phyloP scores from a whole-genome alignment of 2,329 filamentous ascomycete species.

The Verticillium nonalfalfae region DNA sequence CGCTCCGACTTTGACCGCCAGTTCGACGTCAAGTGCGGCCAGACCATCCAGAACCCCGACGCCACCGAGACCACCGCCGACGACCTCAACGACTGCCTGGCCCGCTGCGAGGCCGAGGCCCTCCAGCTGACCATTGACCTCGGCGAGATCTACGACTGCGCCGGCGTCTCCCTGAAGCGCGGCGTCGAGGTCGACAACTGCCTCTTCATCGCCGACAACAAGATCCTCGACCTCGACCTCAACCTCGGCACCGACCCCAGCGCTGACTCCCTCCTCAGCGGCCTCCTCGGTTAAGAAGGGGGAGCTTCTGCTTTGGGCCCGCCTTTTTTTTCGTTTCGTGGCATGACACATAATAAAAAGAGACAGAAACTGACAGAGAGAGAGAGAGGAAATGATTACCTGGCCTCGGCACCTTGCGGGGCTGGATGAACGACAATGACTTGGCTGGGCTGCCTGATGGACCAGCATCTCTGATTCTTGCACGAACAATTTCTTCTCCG shows the following conservation, averaged over 20 bases:
- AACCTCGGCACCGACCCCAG: background rate
- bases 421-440: background rate
- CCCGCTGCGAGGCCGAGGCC: conserved; percentile 2
- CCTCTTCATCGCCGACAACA: conserved; percentile 1
- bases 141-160: conserved; percentile 1
- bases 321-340: background rate
- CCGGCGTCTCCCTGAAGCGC: background rate
- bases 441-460: background rate
- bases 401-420: background rate
- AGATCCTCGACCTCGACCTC: conserved; percentile 1
- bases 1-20: background rate
- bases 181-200: conserved; percentile 2
- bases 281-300: background rate
- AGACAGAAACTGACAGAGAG: too few relatives aligned
- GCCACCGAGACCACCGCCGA: background rate
- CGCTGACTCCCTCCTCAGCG: background rate
- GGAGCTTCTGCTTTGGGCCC: background rate
- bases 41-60: background rate
- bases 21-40: conserved; percentile 1
- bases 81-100: background rate
- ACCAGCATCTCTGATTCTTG: background rate
- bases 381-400: background rate
- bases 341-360: background rate
- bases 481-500: background rate
- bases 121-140: background rate